Evolutionary conservation across 164 flowering plant species (phyloP).

Genomic region (Litsea cubeba): DNA sequence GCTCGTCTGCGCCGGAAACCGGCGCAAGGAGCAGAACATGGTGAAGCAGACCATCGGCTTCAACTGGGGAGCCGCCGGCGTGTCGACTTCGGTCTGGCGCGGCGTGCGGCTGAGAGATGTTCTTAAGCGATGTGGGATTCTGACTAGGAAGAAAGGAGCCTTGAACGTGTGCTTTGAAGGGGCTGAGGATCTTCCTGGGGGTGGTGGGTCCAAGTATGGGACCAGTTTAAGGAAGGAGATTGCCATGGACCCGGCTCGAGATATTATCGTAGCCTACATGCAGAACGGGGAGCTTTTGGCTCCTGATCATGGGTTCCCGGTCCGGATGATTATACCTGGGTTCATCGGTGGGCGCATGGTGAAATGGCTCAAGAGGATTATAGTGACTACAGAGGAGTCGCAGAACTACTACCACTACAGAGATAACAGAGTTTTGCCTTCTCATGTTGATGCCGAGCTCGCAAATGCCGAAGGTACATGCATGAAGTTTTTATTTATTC

Average conservation of each 20-base stretch:
- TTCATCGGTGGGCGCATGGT: constrained; percentile 98
- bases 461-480: constrained; percentile 79
- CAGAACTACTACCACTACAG: constrained; percentile 68
- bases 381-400: constrained; percentile 67
- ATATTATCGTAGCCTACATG: constrained; percentile 84
- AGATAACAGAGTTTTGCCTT: constrained; percentile 85
- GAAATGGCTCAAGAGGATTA: constrained; percentile 75
- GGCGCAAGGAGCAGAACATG: constrained; percentile 95
- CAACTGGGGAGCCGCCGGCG: constrained; percentile 91
- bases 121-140: constrained; percentile 38
- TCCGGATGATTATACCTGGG: constrained; percentile 90
- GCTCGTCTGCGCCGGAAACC: constrained; percentile 93
- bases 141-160: constrained; percentile 37
- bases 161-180: constrained; percentile 90
- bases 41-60: constrained; percentile 82
- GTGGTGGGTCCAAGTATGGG: constrained; percentile 94
- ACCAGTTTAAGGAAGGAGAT: constrained; percentile 60
- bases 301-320: constrained; percentile 95
- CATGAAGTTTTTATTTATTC: too few relatives aligned
- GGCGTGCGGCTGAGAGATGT: constrained; percentile 57
- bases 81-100: constrained; percentile 87
- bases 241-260: constrained; percentile 84
- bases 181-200: constrained; percentile 84
- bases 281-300: constrained; percentile 74
- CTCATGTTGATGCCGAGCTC: constrained; percentile 89